Base-by-base conservation (phyloP, 2,329 filamentous ascomycete genomes). In the Stagonosporopsis vannaccii region DNA sequence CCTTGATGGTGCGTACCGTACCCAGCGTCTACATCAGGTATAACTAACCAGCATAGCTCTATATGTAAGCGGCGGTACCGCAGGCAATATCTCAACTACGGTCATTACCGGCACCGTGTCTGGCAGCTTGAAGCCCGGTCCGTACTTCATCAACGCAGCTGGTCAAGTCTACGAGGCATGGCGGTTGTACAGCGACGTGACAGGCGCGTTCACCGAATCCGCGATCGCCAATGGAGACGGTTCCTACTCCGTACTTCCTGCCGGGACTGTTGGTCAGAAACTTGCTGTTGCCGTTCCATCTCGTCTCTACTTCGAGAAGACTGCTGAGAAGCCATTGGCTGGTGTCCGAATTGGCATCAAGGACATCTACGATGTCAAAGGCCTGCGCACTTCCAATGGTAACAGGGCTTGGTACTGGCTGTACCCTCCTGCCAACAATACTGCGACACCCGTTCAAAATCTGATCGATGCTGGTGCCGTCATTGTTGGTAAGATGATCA, bases 261-360 rank as follows among this genome's bases (percentile, higher is more conserved):
- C 71, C 55, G 50, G 63, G 3, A 68, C 56, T 7, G 40, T 63
- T 19, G 67, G 67, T 17, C 67, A 80, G 76, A 28, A 77, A 81
- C 44, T 80, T 76, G 64, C 67, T 4, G 52, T 69, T 22, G 66
- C 66, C 4, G 86, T 89, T 0, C 85, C 86, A 4, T 88, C 85
- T 6, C 79, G 86, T 9, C 75, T 88, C 0, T 87, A 87, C 73
- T 85, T 78, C 71, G 81, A 78, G 2, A 81, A 78, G 41, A 84
- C 82, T 0, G 64, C 71, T 0, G 76, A 79, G n/a, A 81, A 84
- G 64, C 86, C 85, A 0, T 76, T 89, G 0, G 82, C 84, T 5
- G 86, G 87, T 17, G 80, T 87, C 3, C 80, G 87, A 17, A 69
- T 89, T 0, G 86, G 81, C 0, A 79, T 89, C 51, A 90, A 89